phyloP scores from a whole-genome alignment of 2,329 filamentous ascomycete species.

The Paracamarosporium sp. region DNA sequence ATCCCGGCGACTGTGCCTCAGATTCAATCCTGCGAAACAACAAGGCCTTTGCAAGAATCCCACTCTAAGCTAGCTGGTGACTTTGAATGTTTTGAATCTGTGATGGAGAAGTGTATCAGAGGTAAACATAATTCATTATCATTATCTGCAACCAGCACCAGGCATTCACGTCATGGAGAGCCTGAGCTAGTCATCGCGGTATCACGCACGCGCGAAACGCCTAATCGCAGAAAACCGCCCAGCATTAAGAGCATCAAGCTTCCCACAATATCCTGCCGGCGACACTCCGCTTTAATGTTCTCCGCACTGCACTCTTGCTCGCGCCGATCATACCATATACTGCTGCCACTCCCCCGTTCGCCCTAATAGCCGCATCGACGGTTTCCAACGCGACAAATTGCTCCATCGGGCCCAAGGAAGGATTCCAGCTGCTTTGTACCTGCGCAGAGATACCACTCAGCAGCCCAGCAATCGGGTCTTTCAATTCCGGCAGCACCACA shows the following conservation, averaged over 20 bases:
- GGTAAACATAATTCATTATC: too few relatives aligned
- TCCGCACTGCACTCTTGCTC: not conserved
- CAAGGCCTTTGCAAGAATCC: too few relatives aligned
- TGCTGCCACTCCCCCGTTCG: slow-evolving; percentile 20
- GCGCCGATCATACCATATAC: slow-evolving; percentile 22
- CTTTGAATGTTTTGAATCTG: too few relatives aligned
- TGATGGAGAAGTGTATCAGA: too few relatives aligned
- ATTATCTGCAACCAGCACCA: too few relatives aligned
- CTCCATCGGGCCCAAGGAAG: slow-evolving; percentile 18
- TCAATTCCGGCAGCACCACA: slow-evolving; percentile 23
- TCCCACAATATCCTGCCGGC: slow-evolving; percentile 17
- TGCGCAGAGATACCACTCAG: not conserved
- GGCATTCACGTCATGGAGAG: too few relatives aligned
- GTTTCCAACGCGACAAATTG: slow-evolving; percentile 25
- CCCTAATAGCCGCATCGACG: slow-evolving; percentile 23
- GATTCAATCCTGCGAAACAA: too few relatives aligned
- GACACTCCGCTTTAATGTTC: slow-evolving; percentile 9
- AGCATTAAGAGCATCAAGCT: slow-evolving; percentile 3
- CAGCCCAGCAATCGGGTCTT: slow-evolving; percentile 16
- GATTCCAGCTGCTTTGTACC: slow-evolving; percentile 12
- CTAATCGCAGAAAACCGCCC: too few relatives aligned
- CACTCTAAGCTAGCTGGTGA: too few relatives aligned
- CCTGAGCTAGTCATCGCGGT: too few relatives aligned
- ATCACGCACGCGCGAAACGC: too few relatives aligned
- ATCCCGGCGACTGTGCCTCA: too few relatives aligned